These are phyloP conservation scores for Rhodotorula paludigena DNA, from an alignment of 768 basidiomycete genomes.

Conservation along the genomic window DNA sequence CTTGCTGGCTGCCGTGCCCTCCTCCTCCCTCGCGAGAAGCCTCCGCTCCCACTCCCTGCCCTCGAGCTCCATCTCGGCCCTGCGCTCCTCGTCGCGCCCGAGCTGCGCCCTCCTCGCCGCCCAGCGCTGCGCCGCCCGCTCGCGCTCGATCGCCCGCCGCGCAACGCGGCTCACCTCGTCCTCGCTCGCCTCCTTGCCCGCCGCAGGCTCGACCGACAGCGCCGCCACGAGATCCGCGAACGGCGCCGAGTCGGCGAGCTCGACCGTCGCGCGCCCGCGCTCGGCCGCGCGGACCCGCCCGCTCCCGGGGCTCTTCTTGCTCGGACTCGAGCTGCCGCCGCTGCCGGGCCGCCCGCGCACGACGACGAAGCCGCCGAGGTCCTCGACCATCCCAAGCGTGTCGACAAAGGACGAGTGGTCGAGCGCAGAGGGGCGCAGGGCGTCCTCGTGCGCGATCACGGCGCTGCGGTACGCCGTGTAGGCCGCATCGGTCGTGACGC, in stretches of 20 bases:
- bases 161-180: background rate
- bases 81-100: constrained; percentile 10
- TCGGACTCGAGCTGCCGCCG: background rate
- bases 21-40: background rate
- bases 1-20: background rate
- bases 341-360: constrained; percentile 8
- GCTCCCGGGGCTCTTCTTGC: background rate
- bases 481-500: constrained; percentile 11
- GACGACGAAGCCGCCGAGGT: constrained; percentile 11
- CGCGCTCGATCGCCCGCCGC: constrained; percentile 6
- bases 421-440: background rate
- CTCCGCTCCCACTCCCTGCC: constrained; percentile 19
- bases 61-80: constrained; percentile 14
- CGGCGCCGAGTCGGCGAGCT: background rate
- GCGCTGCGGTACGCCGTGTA: constrained; percentile 23
- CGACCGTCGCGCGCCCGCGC: background rate
- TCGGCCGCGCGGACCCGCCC: background rate
- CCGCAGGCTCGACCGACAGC: background rate
- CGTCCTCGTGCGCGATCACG: constrained; percentile 7
- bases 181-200: background rate
- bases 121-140: constrained; percentile 4
- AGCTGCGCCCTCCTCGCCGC: background rate
- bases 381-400: constrained; percentile 27
- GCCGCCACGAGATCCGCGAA: background rate
- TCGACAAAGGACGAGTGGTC: constrained; percentile 5